Base-by-base conservation (phyloP, 306 rosid species). In the Vigna unguiculata region DNA sequence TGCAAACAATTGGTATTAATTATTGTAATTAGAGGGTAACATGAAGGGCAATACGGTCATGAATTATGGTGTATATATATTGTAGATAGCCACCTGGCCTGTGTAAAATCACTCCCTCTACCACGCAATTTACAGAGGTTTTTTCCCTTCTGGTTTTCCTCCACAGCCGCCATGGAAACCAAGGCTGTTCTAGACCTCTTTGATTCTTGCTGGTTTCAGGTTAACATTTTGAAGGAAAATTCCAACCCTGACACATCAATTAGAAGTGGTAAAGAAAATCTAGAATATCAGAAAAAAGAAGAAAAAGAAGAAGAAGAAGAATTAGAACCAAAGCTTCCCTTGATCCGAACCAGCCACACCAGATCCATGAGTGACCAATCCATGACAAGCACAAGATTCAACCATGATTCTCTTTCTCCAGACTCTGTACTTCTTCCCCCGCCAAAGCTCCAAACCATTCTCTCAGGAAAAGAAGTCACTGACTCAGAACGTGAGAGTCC, bases 301-400 rank as follows among this genome's bases (percentile, higher is more conserved):
- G 58, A 78, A 30, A 36, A 60, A 20, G 76, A 86, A 73, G 40
- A 48, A 69, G 52, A 77, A 22, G 40, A 48, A 69, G 52, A 77
- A 22, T 32, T 54, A 19, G 78, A 81, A 53, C 79, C 83, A 22
- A 87, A 82, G 78, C 36, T 86, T 65, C 77, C 74, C 0, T 83
- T 81, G 38, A 69, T 85, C 73, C 83, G 80, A 21, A 83, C 81
- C 22, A 40, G 41, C 43, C 87, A 60, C 47, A 78, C 64, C 43
- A 82, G 91, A 80, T 88, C 96, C 48, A 90, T 83, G 88, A 91
- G 94, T 82, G 94, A 93, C 48, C 86, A 87, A 54, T 74, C 88
- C 70, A 72, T 86, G 9, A n/a, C 83, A 41, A 83, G 79, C 7
- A n/a, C 85, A 41, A 87, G 76, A 71, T 84, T 84, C 82, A 61